These are phyloP conservation scores for Talaromyces rugulosus DNA, from an alignment of 2,329 filamentous ascomycete genomes.

Conservation along the genomic window DNA sequence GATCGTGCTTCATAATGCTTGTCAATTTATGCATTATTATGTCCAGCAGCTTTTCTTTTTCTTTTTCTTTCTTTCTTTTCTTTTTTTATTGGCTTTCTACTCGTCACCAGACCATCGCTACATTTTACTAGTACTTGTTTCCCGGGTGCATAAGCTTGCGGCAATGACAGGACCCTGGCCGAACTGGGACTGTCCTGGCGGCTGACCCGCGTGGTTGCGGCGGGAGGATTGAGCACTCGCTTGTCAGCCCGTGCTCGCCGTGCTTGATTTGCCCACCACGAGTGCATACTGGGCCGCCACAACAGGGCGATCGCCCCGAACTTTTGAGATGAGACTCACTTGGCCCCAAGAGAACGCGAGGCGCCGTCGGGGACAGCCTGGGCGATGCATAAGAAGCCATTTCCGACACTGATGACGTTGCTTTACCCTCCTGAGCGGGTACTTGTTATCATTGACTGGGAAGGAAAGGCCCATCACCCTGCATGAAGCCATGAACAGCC, in stretches of 20 bases:
- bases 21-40: neutral
- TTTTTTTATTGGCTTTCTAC: neutral
- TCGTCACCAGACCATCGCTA: neutral
- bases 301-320: neutral
- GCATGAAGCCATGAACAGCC: neutral
- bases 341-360: neutral
- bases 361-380: neutral
- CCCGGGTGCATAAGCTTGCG: neutral
- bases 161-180: neutral
- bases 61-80: neutral
- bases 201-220: neutral
- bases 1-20: neutral
- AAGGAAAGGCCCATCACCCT: neutral
- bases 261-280: neutral
- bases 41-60: neutral
- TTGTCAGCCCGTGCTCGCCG: neutral
- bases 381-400: neutral
- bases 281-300: neutral
- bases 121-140: neutral
- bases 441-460: neutral
- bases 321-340: neutral
- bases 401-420: neutral
- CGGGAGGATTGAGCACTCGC: neutral
- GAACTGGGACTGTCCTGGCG: neutral
- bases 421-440: neutral